A percentile compares a stretch with the other conserved stretches of the same genome.
Evolutionary conservation across 306 rosid species (phyloP).

Genomic region (Pueraria montana): DNA sequence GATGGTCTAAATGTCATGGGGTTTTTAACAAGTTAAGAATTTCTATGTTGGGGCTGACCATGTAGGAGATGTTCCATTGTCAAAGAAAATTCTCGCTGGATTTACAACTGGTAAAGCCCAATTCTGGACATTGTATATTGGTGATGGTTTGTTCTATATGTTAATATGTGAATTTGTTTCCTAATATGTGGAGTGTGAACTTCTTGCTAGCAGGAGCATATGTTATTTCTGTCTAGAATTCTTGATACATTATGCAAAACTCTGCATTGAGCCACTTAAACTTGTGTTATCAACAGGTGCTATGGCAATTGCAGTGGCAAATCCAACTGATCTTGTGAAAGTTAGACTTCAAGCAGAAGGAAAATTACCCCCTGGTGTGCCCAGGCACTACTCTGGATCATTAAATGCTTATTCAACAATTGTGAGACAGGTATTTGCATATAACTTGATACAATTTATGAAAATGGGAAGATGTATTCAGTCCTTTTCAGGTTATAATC

Average conservation of each 20-base stretch:
- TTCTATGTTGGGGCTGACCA: conserved; percentile 83
- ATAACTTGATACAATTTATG: conserved; percentile 33
- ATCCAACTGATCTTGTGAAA: conserved; percentile 97
- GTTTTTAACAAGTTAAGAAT: conserved; percentile 72
- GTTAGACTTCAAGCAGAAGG: conserved; percentile 99
- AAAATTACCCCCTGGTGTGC: conserved; percentile 85
- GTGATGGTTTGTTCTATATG: background rate
- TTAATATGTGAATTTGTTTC: conserved; percentile 17
- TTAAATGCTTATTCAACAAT: conserved; percentile 96
- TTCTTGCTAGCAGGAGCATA: conserved; percentile 29
- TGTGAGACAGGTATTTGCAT: conserved; percentile 71
- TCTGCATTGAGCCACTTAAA: background rate
- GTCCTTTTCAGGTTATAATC: conserved; percentile 11
- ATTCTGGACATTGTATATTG: conserved; percentile 13
- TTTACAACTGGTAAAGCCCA: conserved; percentile 83
- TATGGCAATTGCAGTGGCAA: conserved; percentile 80
- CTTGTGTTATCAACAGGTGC: conserved; percentile 70
- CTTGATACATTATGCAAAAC: conserved; percentile 16
- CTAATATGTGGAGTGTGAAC: background rate
- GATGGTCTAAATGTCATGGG: conserved; percentile 39
- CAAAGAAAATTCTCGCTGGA: conserved; percentile 95
- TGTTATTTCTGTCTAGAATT: conserved; percentile 33
- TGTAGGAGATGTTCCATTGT: conserved; percentile 91
- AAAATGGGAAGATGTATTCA: conserved; percentile 8
- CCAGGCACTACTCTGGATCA: conserved; percentile 94